A percentile compares a stretch with the other conserved stretches of the same genome.
Conservation (phyloP, 2,329 filamentous ascomycete species). For the Aspergillaceae sp. region DNA sequence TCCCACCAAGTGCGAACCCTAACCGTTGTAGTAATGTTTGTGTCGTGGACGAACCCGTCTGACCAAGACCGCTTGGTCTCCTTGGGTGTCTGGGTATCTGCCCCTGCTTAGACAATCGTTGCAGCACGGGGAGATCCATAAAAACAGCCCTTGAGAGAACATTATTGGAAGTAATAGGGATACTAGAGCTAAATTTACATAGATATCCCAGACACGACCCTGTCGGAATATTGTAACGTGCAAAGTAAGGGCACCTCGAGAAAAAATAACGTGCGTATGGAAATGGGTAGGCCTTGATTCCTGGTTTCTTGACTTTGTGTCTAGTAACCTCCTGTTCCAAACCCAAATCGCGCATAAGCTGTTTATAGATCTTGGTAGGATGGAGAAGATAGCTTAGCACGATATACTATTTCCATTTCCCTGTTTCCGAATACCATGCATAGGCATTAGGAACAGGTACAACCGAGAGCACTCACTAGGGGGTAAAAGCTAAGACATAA, state of each 20-base stretch:
- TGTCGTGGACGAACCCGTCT: no score
- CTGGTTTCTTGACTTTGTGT: neutral
- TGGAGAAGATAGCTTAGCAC: neutral
- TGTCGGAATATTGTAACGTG: neutral
- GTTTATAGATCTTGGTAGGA: neutral
- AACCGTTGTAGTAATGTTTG: no score
- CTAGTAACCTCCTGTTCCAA: neutral
- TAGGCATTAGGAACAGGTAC: neutral
- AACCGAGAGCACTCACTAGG: neutral
- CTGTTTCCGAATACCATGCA: neutral
- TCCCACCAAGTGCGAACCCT: no score
- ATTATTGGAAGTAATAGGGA: neutral
- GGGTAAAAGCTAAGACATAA: neutral
- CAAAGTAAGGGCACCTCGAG: neutral
- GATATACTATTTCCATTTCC: neutral
- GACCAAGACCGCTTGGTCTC: no score
- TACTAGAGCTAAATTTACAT: neutral
- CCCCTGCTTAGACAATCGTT: neutral
- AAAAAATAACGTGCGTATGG: neutral
- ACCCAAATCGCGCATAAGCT: neutral
- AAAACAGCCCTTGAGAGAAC: neutral
- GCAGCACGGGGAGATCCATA: neutral
- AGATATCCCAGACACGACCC: neutral
- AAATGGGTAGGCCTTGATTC: neutral
- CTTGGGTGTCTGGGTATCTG: no score